These are phyloP conservation scores for Massariosphaeria phaeospora DNA, from an alignment of 495 filamentous ascomycete species.

Conservation along the genomic window DNA sequence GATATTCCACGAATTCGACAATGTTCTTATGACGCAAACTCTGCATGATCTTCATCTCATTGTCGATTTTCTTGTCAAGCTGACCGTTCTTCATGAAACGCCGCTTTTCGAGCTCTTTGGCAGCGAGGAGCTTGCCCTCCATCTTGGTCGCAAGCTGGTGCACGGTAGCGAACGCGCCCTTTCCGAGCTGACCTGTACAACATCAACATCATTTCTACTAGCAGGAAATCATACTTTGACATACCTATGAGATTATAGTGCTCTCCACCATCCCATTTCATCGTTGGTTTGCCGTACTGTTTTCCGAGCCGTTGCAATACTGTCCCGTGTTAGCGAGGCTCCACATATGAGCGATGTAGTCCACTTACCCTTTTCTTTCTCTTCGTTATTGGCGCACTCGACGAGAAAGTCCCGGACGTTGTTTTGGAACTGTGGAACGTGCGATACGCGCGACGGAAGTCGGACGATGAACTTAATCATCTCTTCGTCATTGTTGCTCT, in stretches of 20 bases:
- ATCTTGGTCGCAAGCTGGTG: slow-evolving; percentile 76
- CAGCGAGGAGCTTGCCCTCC: slow-evolving; percentile 74
- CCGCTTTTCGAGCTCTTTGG: slow-evolving; percentile 87
- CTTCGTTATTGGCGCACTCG: slow-evolving; percentile 25
- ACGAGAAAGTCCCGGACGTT: slow-evolving; percentile 54
- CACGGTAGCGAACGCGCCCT: slow-evolving; percentile 90
- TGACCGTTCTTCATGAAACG: slow-evolving; percentile 83
- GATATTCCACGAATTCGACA: slow-evolving; percentile 80
- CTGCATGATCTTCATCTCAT: slow-evolving; percentile 93
- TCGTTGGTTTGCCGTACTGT: slow-evolving; percentile 37
- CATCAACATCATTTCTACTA: background rate
- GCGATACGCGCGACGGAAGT: slow-evolving; percentile 66
- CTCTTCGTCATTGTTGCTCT: slow-evolving; percentile 45
- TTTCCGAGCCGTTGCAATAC: slow-evolving; percentile 9
- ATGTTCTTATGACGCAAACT: slow-evolving; percentile 79
- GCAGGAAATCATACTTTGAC: background rate
- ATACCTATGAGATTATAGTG: slow-evolving; percentile 72
- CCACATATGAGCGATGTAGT: too few species aligned
- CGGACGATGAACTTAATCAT: slow-evolving; percentile 73
- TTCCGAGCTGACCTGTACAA: slow-evolving; percentile 58
- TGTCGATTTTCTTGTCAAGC: slow-evolving; percentile 79
- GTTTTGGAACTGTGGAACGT: slow-evolving; percentile 52
- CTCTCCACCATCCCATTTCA: slow-evolving; percentile 75
- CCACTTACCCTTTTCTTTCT: slow-evolving; percentile 5
- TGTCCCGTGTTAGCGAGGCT: too few species aligned